Base-by-base conservation (phyloP, 371 early-diverging fungal species). In the Nematocida homosporus region DNA sequence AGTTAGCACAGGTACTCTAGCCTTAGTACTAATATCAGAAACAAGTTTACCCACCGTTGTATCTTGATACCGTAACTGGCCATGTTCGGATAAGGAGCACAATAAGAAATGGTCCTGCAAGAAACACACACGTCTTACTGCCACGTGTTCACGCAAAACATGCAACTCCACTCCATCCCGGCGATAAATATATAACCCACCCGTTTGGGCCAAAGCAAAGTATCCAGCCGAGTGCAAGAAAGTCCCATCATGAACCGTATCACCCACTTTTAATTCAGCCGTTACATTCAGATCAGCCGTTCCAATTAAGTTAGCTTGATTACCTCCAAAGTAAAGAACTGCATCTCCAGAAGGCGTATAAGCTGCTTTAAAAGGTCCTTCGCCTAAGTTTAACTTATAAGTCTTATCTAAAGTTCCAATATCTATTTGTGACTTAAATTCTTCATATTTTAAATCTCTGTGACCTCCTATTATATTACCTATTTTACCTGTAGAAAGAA, bases 21-120 rank as follows among this genome's bases (percentile, higher is more conserved):
- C 76, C 40, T 68, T 79, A 34, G 80, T 66, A 38, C 25, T 41
- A 35, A 82, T 59, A 76, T 92, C 92, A 27, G 90, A 87, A 5
- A 93, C 90, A 5, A 93, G 80, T 65, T 88, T 82, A 51, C 98
- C 98, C 34, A 91, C 93, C 0, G 93, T 93, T 48, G 91, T 90
- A 81, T 98, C 98, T 82, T 93, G 93, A 84, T 95, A 98, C 82
- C 88, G 88, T 30, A 98, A 83, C 53, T 83, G 86, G 10, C 94
- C 66, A 6, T 35, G 44, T 25, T 42, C 52, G 83, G 89, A 89
- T 42, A 91, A 86, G 13, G 91, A 86, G 42, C 88, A 88, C 38
- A 98, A 87, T 78, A 98, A 83, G 81, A 91, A 95, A 81, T 98
- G 98, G 84, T 93, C 92, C 10, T 94, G 95, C 66, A 98, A 83